phyloP scores from a whole-genome alignment of 108 stramenopile species.

The Pseudonitzschia multiseries region DNA sequence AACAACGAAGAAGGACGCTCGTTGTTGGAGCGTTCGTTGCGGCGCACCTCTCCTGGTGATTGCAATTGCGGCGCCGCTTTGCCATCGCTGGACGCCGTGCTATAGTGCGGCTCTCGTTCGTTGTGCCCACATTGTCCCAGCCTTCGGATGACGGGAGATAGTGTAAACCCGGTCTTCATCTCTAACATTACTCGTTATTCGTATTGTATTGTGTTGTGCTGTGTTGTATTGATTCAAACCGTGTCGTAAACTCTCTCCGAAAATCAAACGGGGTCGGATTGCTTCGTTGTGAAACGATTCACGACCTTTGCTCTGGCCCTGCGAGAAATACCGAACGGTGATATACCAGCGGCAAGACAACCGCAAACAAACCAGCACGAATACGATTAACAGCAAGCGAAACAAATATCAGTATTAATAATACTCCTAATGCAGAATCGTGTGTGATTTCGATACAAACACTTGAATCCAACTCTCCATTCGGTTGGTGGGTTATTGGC shows the following conservation, averaged over 20 bases:
- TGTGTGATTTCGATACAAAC: no score
- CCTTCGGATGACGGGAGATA: constrained; percentile 13
- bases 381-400: no score
- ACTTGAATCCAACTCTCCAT: no score
- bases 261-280: not conserved
- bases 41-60: not conserved
- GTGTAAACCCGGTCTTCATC: constrained; percentile 7
- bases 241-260: not conserved
- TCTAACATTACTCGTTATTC: not conserved
- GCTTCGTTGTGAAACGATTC: not conserved
- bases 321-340: no score
- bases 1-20: not conserved
- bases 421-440: no score
- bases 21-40: not conserved
- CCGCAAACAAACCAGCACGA: no score
- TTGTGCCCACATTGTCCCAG: not conserved
- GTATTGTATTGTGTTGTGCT: not conserved
- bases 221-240: not conserved
- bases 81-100: not conserved
- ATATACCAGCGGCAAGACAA: no score
- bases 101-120: not conserved
- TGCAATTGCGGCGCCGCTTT: not conserved
- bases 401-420: no score
- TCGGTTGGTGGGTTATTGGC: no score
- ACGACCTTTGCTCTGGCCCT: no score